Evolutionary conservation across 2,329 filamentous ascomycete genomes (phyloP).

Genomic region (Aspergillus pseudonomiae): DNA sequence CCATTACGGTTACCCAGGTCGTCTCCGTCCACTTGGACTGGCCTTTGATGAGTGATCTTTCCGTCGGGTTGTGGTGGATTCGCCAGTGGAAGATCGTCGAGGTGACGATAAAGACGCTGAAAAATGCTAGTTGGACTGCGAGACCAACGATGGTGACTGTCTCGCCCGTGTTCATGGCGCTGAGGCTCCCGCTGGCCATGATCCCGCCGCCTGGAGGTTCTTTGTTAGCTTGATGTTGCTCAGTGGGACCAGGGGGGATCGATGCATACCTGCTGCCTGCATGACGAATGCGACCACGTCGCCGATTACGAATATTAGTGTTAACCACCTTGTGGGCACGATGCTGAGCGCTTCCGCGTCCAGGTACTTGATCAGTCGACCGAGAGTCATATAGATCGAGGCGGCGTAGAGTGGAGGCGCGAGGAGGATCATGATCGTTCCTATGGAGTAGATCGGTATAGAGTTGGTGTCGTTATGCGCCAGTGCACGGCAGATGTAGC

Average conservation of each 20-base stretch:
- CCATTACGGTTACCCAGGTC: conserved; percentile 13
- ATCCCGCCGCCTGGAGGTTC: conserved; percentile 19
- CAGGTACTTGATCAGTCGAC: neutral
- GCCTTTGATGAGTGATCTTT: conserved; percentile 9
- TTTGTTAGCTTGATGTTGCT: neutral
- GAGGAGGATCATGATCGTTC: too few relatives aligned
- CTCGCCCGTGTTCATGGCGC: conserved; percentile 18
- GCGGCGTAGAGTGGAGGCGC: too few relatives aligned
- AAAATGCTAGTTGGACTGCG: conserved; percentile 60
- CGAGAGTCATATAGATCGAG: neutral
- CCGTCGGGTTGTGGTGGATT: conserved; percentile 37
- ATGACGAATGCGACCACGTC: neutral
- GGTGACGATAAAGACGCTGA: conserved; percentile 58
- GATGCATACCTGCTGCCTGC: neutral
- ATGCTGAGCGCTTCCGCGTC: neutral
- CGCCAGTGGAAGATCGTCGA: conserved; percentile 54
- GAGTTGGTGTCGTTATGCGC: too few relatives aligned
- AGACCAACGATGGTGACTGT: conserved; percentile 60
- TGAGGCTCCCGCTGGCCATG: conserved; percentile 17
- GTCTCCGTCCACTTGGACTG: neutral
- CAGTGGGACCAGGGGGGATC: too few relatives aligned
- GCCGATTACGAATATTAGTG: neutral
- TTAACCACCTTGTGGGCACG: neutral
- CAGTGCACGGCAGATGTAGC: too few relatives aligned
- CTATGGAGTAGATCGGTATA: too few relatives aligned